Evolutionary conservation across 495 filamentous ascomycete genomes (phyloP), one percentile per base, ranked within the genome.

Genomic region (Neurospora intermedia): DNA sequence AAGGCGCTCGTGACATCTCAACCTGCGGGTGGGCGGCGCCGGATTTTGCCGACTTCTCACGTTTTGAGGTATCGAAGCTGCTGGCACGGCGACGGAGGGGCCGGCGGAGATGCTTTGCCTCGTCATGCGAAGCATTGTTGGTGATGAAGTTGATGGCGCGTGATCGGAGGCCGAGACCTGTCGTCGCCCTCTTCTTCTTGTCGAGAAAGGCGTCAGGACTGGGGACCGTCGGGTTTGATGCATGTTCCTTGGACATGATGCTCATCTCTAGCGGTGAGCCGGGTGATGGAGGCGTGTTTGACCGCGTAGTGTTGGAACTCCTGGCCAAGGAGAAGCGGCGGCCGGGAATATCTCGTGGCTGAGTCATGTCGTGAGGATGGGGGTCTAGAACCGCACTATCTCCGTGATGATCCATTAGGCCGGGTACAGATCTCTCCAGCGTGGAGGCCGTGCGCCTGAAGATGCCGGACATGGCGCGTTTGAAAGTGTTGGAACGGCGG

Each of bases 251-350:
- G 23, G 78, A 72, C 70, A 69, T 79, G 39, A 76, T 70, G 31
- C 75, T 75, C 76, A 77, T 81, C 71, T 83, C 83, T 20, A 80
- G 69, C 9, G 82, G 78, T 40, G 86, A 86, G 54, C 78, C 79
- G 15, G 85, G 86, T 35, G 86, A 88, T 4, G 86, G 86, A 23
- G 86, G 86, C 15, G 85, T 80, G 73, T 85, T 87, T 31, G 86
- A 87, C 74, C 84, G 80, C n/a, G 85, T 87, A 31, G 85, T 85
- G 71, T 76, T 74, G 72, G 78, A 79, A 42, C 85, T 85, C 71
- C 77, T 82, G 70, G 83, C 80, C 76, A 84, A 82, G 3, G 85
- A 88, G 79, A 83, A 85, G 39, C 84, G 82, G 40, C 84, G 82
- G 35, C 74, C 77, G 38, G 77, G 77, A 41, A 69, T 59, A 71